Evolutionary conservation across 331 rosid genomes (phyloP), one percentile per base, ranked within the genome.

Genomic region (Acacia pycnantha): DNA sequence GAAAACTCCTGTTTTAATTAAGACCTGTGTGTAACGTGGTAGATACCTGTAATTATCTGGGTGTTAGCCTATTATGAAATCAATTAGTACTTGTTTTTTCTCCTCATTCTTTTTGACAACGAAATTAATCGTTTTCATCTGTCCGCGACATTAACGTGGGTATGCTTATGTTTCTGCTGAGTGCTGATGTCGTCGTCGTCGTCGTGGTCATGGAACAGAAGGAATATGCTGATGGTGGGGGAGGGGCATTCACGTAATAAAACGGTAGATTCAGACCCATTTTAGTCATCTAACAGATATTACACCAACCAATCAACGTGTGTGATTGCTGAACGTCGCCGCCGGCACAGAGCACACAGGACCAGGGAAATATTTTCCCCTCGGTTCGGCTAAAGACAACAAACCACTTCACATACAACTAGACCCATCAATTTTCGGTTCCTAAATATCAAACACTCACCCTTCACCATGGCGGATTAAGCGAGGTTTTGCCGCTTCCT

Each of bases 291-390:
- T 5, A 68, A 46, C 51, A 8, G 14, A 44, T 3, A 59, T 53
- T 27, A 16, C 1, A 26, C 82, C 71, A 43, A 78, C 91, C 85
- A 72, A 77, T 59, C 70, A 77, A 77, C 44, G 85, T 70, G 84
- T 70, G 91, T 73, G 91, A 90, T 61, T 66, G 70, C 21, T 11
- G 82, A 33, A 47, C 74, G 24, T 33, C 88, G 78, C 75, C 84
- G 84, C 76, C 77, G 68, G 69, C 82, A 24, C 58, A 46, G 12
- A 70, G 51, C 84, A 41, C 53, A 53, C 79, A 47, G 75, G 69
- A 58, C 80, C 77, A 24, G 54, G 73, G 70, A 22, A 54, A 35
- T 77, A 13, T 47, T n/a, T 51, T 44, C 33, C 11, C 2, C 47
- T 33, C 40, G 0, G 40, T 14, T 70, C 61, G 14, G 12, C 12